Conservation (phyloP, 2,329 filamentous ascomycete genomes). For the Calonectria multiphialidica region DNA sequence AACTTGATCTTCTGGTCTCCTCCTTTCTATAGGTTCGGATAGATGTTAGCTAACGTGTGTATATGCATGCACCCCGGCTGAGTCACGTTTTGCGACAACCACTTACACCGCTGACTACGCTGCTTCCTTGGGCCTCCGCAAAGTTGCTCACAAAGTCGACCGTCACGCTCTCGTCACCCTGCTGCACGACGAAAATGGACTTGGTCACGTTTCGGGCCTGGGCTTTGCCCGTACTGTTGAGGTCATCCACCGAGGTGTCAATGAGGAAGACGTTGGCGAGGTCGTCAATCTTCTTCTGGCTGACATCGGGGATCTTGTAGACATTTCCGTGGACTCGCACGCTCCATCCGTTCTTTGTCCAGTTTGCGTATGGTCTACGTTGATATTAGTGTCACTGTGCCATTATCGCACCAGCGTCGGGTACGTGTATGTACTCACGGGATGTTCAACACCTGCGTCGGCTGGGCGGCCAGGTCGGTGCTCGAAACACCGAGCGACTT, state of each 20-base stretch:
- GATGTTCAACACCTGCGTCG: constrained; percentile 79
- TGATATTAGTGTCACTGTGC: constrained; percentile 6
- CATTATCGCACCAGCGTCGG: background rate
- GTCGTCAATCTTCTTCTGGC: constrained; percentile 72
- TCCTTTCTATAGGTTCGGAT: constrained; percentile 56
- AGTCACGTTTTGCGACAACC: no score
- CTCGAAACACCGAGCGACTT: constrained; percentile 72
- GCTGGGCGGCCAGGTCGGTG: constrained; percentile 69
- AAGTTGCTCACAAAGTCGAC: constrained; percentile 66
- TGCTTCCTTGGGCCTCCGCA: constrained; percentile 65
- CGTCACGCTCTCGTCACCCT: constrained; percentile 72
- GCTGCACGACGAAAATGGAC: constrained; percentile 82
- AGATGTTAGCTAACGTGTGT: constrained; percentile 12
- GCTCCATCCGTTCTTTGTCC: constrained; percentile 83
- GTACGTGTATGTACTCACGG: constrained; percentile 58
- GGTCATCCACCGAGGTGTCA: constrained; percentile 69
- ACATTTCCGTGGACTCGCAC: constrained; percentile 83
- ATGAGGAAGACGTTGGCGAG: constrained; percentile 80
- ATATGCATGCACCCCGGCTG: no score
- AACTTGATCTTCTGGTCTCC: constrained; percentile 73
- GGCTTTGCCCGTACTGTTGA: constrained; percentile 69
- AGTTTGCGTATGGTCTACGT: constrained; percentile 75
- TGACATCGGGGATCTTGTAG: constrained; percentile 82
- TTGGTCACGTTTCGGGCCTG: constrained; percentile 81
- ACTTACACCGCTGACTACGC: constrained; percentile 58